A percentile compares a stretch with the other conserved stretches of the same genome.
These are phyloP conservation scores for Teratosphaeria epicoccoides DNA, from an alignment of 2,329 filamentous ascomycete species.

Conservation along the genomic window DNA sequence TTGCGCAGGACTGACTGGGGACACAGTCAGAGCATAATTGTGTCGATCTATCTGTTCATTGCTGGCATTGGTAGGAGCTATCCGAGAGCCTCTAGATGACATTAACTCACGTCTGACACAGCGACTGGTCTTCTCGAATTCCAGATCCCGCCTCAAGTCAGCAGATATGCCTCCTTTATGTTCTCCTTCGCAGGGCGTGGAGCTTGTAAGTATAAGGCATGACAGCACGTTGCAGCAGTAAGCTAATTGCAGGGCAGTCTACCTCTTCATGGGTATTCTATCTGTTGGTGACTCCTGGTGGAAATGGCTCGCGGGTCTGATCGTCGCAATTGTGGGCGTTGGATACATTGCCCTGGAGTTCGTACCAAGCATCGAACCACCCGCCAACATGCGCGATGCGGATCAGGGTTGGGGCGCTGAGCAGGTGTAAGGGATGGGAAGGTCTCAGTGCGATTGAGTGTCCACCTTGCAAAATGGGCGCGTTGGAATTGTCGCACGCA, in stretches of 20 bases:
- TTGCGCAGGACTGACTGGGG: slow-evolving; percentile 1
- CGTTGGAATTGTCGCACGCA: no score
- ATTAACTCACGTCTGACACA: slow-evolving; percentile 23
- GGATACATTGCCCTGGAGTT: slow-evolving; percentile 52
- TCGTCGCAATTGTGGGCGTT: slow-evolving; percentile 69
- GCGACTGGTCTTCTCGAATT: slow-evolving; percentile 65
- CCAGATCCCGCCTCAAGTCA: slow-evolving; percentile 84
- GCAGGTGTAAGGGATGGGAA: slow-evolving; percentile 40
- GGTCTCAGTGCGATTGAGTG: no score
- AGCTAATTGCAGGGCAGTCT: slow-evolving; percentile 51
- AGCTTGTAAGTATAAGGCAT: slow-evolving; percentile 58
- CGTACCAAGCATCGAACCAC: slow-evolving; percentile 42
- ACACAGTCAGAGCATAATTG: slow-evolving; percentile 57
- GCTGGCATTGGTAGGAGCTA: slow-evolving; percentile 66
- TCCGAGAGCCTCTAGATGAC: background rate
- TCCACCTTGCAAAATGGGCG: no score
- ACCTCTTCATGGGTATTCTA: slow-evolving; percentile 87
- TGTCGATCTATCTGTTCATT: slow-evolving; percentile 78
- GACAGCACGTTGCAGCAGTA: background rate
- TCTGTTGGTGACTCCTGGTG: slow-evolving; percentile 58
- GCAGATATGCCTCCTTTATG: slow-evolving; percentile 91
- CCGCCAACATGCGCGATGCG: slow-evolving; percentile 44
- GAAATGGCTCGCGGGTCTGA: slow-evolving; percentile 63
- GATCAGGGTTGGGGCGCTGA: slow-evolving; percentile 44
- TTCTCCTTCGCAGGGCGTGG: slow-evolving; percentile 96